Evolutionary conservation across 345 rosid species (phyloP), one percentile per base, ranked within the genome.

Genomic region (Cardiospermum halicacabum): DNA sequence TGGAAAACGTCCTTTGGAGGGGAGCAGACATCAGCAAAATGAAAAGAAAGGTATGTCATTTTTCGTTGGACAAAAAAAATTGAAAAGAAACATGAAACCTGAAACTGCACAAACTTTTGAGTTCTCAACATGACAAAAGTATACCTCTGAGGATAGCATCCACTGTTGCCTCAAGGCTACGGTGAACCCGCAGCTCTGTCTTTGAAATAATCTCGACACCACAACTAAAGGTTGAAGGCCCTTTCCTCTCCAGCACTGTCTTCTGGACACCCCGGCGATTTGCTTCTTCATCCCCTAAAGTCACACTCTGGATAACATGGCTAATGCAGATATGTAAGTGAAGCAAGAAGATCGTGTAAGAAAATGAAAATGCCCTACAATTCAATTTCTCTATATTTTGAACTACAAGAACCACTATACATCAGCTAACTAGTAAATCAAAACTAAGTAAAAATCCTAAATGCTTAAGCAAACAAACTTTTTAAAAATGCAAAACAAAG

Each of bases 251-350:
- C 51, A 81, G 80, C 71, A 88, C 88, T 24, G 96, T 84, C 80
- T 92, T 92, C 63, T 90, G 89, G 66, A 86, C 91, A 64, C 96
- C 91, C 74, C 93, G 82, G 64, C 93, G 66, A 58, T 84, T 88
- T 45, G 96, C 91, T 80, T 88, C 96, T 67, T 88, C 96, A 61
- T 89, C 96, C 64, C 96, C 96, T 50, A 88, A 80, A 39, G 98
- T 92, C 58, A 88, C 98, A 74, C 88, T 89, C 93, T 84, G 77
- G 36, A 77, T 69, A 48, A 22, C 32, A 67, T 43, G 48, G 40
- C 16, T 59, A 72, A 65, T 43, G 40, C 30, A 57, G 57, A 7
- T 60, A 49, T 47, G 19, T 3, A 40, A 40, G 51, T 47, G 19
- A 19, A 47, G n/a, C 8, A 4, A 24, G 16, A 11, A 7, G 3